Percentiles rank a stretch among this genome's conserved stretches.
Evolutionary conservation across 2,329 filamentous ascomycete species (phyloP).

Genomic region (Oidium heveae): DNA sequence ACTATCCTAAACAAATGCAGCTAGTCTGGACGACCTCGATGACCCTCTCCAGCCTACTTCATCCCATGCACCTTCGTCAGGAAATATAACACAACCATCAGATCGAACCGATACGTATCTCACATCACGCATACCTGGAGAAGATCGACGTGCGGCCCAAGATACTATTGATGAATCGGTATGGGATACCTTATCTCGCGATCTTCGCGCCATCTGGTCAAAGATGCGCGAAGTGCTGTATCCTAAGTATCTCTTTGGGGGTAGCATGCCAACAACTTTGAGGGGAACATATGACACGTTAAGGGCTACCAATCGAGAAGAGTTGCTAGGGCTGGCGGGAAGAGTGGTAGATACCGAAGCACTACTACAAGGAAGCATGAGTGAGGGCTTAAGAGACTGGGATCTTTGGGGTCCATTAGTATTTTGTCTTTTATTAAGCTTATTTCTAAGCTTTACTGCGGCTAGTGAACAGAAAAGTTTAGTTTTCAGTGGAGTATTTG

Average conservation of each 20-base stretch:
- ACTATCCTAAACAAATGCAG: conserved; percentile 6
- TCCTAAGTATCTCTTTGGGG: conserved; percentile 70
- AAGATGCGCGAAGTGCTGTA: conserved; percentile 96
- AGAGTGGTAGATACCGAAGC: conserved; percentile 38
- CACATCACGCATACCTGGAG: conserved; percentile 71
- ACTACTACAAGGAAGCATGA: conserved; percentile 47
- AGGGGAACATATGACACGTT: conserved; percentile 37
- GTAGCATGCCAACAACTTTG: conserved; percentile 32
- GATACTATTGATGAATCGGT: conserved; percentile 95
- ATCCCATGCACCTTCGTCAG: conserved; percentile 56
- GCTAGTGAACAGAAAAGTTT: conserved; percentile 56
- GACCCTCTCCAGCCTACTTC: conserved; percentile 75
- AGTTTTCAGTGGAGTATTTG: conserved; percentile 91
- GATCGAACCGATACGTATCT: conserved; percentile 47
- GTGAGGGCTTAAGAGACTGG: conserved; percentile 79
- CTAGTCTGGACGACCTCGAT: conserved; percentile 46
- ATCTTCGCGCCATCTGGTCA: conserved; percentile 81
- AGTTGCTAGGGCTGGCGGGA: conserved; percentile 33
- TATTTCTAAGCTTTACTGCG: conserved; percentile 67
- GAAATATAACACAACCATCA: conserved; percentile 42
- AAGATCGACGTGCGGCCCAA: conserved; percentile 68
- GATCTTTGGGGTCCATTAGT: conserved; percentile 93
- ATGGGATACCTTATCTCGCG: conserved; percentile 87
- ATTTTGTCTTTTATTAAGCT: conserved; percentile 71
- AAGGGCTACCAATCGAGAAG: conserved; percentile 32